These are phyloP conservation scores for Thielaviopsis cerberus DNA, from an alignment of 2,329 filamentous ascomycete genomes.

Conservation along the genomic window DNA sequence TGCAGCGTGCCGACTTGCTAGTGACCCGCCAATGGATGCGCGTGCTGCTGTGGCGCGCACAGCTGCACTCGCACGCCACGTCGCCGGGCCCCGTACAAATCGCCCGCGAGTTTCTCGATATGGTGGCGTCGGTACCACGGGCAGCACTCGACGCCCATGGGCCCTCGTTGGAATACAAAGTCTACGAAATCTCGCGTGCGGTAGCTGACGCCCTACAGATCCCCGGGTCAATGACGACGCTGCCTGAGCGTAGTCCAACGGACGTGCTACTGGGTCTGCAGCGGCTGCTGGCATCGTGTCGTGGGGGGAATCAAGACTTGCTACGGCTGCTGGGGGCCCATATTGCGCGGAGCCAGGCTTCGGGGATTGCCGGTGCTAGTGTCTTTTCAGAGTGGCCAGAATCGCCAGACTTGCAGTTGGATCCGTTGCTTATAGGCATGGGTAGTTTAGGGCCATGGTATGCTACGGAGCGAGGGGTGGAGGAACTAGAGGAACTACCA, in stretches of 20 bases:
- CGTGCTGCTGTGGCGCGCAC: slow-evolving; percentile 27
- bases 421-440: background rate
- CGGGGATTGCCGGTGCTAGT: background rate
- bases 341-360: slow-evolving; percentile 15
- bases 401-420: background rate
- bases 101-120: slow-evolving; percentile 26
- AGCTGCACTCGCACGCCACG: slow-evolving; percentile 15
- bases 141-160: slow-evolving; percentile 31
- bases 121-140: slow-evolving; percentile 25
- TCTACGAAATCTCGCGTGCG: slow-evolving; percentile 27
- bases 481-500: background rate
- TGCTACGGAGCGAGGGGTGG: background rate
- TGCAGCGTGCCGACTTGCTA: slow-evolving; percentile 30
- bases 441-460: background rate
- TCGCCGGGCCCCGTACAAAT: slow-evolving; percentile 24
- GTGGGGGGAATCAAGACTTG: slow-evolving; percentile 25
- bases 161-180: slow-evolving; percentile 29
- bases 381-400: too few species aligned
- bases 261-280: slow-evolving; percentile 23
- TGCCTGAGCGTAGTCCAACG: slow-evolving; percentile 15
- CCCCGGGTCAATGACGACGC: slow-evolving; percentile 10
- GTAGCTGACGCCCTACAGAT: slow-evolving; percentile 23
- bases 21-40: slow-evolving; percentile 34
- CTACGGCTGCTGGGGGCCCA: slow-evolving; percentile 19
- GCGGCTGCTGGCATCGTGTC: slow-evolving; percentile 22